Evolutionary conservation across 2,329 filamentous ascomycete genomes (phyloP).

Genomic region (Cladophialophora bantiana): DNA sequence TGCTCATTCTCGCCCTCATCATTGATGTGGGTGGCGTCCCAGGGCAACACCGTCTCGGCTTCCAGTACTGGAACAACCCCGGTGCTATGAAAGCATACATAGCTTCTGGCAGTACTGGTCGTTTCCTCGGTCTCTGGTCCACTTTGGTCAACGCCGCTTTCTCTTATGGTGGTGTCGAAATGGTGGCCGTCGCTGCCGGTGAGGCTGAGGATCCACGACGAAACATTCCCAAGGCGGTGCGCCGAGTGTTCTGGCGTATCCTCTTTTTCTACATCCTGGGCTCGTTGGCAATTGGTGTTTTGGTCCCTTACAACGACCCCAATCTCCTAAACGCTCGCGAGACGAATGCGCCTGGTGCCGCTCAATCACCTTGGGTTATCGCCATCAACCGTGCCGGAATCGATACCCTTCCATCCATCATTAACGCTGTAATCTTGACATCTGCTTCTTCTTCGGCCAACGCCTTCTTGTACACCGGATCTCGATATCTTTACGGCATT

Average conservation of each 20-base stretch:
- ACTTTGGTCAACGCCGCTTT: slow-evolving; percentile 58
- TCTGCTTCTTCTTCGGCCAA: slow-evolving; percentile 75
- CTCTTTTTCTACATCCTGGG: slow-evolving; percentile 79
- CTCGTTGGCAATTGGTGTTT: slow-evolving; percentile 78
- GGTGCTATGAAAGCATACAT: slow-evolving; percentile 41
- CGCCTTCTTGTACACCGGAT: slow-evolving; percentile 65
- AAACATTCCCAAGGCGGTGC: slow-evolving; percentile 52
- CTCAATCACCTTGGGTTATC: slow-evolving; percentile 62
- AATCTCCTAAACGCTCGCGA: slow-evolving; percentile 60
- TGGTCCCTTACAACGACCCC: slow-evolving; percentile 71
- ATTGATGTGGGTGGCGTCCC: slow-evolving; percentile 58
- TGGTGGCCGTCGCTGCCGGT: slow-evolving; percentile 57
- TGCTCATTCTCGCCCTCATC: slow-evolving; percentile 58
- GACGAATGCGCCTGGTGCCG: slow-evolving; percentile 46
- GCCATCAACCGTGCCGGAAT: slow-evolving; percentile 59
- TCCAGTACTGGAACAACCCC: slow-evolving; percentile 63
- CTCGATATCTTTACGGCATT: slow-evolving; percentile 58
- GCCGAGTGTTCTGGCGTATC: slow-evolving; percentile 60
- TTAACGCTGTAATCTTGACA: slow-evolving; percentile 77
- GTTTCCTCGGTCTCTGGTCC: slow-evolving; percentile 62
- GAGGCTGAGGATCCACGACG: slow-evolving; percentile 55
- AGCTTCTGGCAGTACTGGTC: slow-evolving; percentile 48
- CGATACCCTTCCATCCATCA: slow-evolving; percentile 73
- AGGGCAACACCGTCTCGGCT: slow-evolving; percentile 61
- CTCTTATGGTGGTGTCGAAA: slow-evolving; percentile 60